Base-by-base conservation (phyloP, 2,329 filamentous ascomycete genomes). In the Pezicula carpinea region DNA sequence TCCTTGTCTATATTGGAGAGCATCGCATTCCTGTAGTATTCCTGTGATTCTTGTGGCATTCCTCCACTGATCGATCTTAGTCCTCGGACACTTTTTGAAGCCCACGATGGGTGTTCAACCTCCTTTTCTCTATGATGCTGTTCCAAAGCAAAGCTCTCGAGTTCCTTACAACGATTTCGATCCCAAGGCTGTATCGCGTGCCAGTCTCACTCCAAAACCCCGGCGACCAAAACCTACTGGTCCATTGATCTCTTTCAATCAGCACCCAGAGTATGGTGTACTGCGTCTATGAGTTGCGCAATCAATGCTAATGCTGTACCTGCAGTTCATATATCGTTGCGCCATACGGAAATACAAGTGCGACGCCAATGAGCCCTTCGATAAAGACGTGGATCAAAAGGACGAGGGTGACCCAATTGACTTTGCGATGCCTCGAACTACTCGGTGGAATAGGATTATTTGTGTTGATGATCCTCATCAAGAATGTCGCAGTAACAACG, bases 141-240 rank as follows among this genome's bases (percentile, higher is more conserved):
- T 64, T 35, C 53, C 64, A 67, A 57, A 59, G 62, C 73, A 58
- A 74, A 80, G 62, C 69, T 73, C 40, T 14, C 40, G 75, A 76
- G 57, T 76, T 76, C 53, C 76, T 70, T 63, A 69, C 66, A 65
- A 71, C 60, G 60, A 70, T n/a, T 95, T 95, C 67, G 90, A 96
- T 60, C 91, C 92, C 41, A 95, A 91, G 66, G 86, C 87, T 50
- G 78, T 90, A 41, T 91, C 89, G 18, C 79, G 89, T 62, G 86
- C 88, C 52, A 92, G 87, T 68, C 87, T 80, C 73, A 72, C 81
- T 60, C 77, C 80, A 11, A 79, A 80, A 45, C 72, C 79, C 34
- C 73, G 69, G 21, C 83, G 76, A 60, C 75, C 79, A 35, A 85
- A 86, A 73, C 77, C 75, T 38, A 75, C 87, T 44, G 90, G 89